These are phyloP conservation scores for Brassica juncea DNA, from an alignment of 345 rosid species.

Conservation along the genomic window DNA sequence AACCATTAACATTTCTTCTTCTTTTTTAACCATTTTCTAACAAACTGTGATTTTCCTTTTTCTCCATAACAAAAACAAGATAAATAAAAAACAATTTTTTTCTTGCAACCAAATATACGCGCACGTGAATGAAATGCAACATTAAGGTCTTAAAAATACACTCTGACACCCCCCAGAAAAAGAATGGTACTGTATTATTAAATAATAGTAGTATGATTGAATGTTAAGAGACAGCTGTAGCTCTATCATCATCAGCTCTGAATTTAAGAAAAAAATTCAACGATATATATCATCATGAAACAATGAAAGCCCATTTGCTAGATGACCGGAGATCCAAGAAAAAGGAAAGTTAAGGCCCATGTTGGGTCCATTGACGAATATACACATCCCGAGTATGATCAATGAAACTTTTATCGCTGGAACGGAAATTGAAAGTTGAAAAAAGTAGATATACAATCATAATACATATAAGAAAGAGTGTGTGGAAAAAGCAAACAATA, in stretches of 20 bases:
- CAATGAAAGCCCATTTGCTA: constrained; percentile 2
- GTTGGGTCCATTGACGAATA: background rate
- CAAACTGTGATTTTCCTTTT: background rate
- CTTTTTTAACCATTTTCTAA: background rate
- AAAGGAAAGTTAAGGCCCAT: background rate
- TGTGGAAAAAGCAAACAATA: constrained; percentile 7
- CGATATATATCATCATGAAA: background rate
- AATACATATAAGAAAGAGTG: background rate
- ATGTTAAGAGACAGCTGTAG: background rate
- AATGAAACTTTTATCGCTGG: background rate
- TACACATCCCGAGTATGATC: background rate
- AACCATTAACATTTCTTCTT: background rate
- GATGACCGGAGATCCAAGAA: constrained; percentile 1
- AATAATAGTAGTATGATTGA: background rate
- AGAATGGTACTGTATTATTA: background rate
- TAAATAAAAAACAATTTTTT: background rate
- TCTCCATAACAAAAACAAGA: background rate
- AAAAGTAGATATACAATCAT: background rate
- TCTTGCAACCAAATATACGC: background rate
- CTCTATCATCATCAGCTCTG: background rate
- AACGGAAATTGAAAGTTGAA: background rate
- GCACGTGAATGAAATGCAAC: background rate
- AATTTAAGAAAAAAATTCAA: background rate
- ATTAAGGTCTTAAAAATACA: background rate
- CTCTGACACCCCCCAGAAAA: background rate